Conservation (phyloP, 2,329 filamentous ascomycete species). For the Ceratocystis harringtonii region DNA sequence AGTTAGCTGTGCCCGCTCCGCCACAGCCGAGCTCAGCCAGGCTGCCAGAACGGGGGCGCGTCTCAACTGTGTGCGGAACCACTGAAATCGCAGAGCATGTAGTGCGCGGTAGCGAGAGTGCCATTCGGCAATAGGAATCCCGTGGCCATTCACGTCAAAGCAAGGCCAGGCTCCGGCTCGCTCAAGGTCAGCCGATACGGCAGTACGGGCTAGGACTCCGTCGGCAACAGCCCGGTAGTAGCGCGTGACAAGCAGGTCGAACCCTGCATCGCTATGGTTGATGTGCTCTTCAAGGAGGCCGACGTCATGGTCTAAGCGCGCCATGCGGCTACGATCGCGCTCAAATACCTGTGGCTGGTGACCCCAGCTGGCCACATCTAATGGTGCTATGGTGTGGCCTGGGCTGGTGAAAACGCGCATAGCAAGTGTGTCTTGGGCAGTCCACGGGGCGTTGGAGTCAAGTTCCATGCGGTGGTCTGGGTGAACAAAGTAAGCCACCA, state of each 20-base stretch:
- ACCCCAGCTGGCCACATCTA: background rate
- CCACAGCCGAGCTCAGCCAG: background rate
- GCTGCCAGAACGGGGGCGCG: background rate
- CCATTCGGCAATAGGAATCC: slow-evolving; percentile 17
- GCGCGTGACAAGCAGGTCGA: slow-evolving; percentile 18
- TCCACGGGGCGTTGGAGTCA: background rate
- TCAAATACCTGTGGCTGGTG: slow-evolving; percentile 1
- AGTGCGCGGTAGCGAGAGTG: slow-evolving; percentile 20
- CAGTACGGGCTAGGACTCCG: slow-evolving; percentile 6
- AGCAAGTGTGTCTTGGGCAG: background rate
- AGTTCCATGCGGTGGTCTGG: slow-evolving; percentile 4
- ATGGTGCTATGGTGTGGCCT: slow-evolving; percentile 1
- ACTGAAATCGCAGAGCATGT: slow-evolving; percentile 1
- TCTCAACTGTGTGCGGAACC: slow-evolving; percentile 5
- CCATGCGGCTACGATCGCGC: background rate
- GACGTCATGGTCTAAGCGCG: slow-evolving; percentile 20
- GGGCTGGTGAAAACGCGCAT: slow-evolving; percentile 9
- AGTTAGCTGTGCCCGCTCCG: background rate
- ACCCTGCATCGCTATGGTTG: slow-evolving; percentile 19
- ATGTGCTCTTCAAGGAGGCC: slow-evolving; percentile 20
- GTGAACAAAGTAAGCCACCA: slow-evolving; percentile 8
- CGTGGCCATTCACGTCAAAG: background rate
- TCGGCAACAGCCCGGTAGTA: slow-evolving; percentile 21
- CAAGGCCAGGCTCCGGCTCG: slow-evolving; percentile 16
- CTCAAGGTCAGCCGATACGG: slow-evolving; percentile 13